Percentiles rank a stretch among this genome's conserved stretches.
These are phyloP conservation scores for Pseudonitzschia pungens DNA, from an alignment of 108 stramenopile species.

Conservation along the genomic window DNA sequence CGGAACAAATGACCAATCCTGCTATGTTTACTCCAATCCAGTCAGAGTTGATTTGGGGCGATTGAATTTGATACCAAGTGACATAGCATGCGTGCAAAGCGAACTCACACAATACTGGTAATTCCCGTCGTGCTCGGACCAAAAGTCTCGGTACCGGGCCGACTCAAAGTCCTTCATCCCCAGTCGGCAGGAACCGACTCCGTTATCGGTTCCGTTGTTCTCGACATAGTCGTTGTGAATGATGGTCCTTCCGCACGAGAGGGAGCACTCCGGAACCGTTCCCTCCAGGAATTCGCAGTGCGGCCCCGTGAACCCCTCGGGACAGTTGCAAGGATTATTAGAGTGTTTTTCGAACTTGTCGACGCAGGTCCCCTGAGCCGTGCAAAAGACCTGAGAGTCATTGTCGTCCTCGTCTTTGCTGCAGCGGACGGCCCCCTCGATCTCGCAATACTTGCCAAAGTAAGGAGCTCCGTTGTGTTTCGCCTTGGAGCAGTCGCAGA, in stretches of 20 bases:
- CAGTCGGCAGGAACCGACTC: slow-evolving; percentile 32
- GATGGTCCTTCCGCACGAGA: slow-evolving; percentile 28
- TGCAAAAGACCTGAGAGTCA: slow-evolving; percentile 33
- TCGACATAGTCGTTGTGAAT: neutral
- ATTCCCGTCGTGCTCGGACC: slow-evolving; percentile 33
- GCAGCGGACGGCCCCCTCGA: slow-evolving; percentile 30
- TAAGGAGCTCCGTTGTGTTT: slow-evolving; percentile 37
- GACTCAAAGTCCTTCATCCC: slow-evolving; percentile 37
- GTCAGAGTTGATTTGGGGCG: too few relatives aligned
- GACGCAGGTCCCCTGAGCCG: slow-evolving; percentile 43
- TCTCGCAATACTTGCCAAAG: slow-evolving; percentile 47
- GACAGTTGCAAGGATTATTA: slow-evolving; percentile 43
- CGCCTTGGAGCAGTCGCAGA: slow-evolving; percentile 42
- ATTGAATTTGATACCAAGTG: too few relatives aligned
- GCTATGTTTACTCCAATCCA: too few relatives aligned
- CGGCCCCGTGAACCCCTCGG: slow-evolving; percentile 31
- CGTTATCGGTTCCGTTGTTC: too few relatives aligned
- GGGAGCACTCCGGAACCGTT: slow-evolving; percentile 41
- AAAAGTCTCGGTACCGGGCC: slow-evolving; percentile 26
- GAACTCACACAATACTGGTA: slow-evolving; percentile 32
- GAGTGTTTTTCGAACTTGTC: slow-evolving; percentile 24
- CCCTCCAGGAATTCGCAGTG: slow-evolving; percentile 49
- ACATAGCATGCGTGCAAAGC: too few relatives aligned
- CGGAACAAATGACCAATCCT: too few relatives aligned
- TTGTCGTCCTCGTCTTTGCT: neutral